These are phyloP conservation scores for Botrytis hyacinthi DNA, from an alignment of 2,329 filamentous ascomycete genomes.

Conservation along the genomic window DNA sequence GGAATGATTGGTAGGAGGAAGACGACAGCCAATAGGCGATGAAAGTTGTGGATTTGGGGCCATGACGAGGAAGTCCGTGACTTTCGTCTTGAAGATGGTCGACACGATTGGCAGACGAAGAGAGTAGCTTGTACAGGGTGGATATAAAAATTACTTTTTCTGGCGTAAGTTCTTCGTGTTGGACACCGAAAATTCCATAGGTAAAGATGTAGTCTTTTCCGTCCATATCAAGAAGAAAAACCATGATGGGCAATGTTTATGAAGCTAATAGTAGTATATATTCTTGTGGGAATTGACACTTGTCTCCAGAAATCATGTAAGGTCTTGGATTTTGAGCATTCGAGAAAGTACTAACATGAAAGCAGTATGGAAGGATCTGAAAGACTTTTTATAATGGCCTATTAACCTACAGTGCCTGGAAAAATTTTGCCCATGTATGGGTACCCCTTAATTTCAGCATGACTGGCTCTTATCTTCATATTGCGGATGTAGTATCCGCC, in stretches of 20 bases:
- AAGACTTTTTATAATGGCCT: background rate
- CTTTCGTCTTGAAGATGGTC: conserved; percentile 23
- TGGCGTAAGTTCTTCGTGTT: conserved; percentile 22
- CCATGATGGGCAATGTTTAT: conserved; percentile 22
- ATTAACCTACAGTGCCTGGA: background rate
- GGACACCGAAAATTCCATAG: conserved; percentile 25
- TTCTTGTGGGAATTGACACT: background rate
- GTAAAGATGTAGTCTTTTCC: conserved; percentile 23
- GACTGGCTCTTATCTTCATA: background rate
- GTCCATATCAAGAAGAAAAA: conserved; percentile 24
- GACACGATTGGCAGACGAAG: conserved; percentile 24
- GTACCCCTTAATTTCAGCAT: background rate
- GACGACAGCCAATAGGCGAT: conserved; percentile 26
- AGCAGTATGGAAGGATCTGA: background rate
- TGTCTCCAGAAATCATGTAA: background rate
- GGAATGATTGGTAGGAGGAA: conserved; percentile 33
- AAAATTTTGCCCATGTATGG: background rate
- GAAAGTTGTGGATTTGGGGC: conserved; percentile 21
- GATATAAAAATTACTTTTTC: conserved; percentile 20
- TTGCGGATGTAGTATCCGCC: background rate
- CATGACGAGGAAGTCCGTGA: conserved; percentile 18
- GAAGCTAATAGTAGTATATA: background rate
- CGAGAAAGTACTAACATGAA: background rate
- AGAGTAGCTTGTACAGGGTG: conserved; percentile 21
- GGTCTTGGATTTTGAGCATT: background rate